These are phyloP conservation scores for Lepiota subincarnata DNA, from an alignment of 768 basidiomycete species.

Conservation along the genomic window DNA sequence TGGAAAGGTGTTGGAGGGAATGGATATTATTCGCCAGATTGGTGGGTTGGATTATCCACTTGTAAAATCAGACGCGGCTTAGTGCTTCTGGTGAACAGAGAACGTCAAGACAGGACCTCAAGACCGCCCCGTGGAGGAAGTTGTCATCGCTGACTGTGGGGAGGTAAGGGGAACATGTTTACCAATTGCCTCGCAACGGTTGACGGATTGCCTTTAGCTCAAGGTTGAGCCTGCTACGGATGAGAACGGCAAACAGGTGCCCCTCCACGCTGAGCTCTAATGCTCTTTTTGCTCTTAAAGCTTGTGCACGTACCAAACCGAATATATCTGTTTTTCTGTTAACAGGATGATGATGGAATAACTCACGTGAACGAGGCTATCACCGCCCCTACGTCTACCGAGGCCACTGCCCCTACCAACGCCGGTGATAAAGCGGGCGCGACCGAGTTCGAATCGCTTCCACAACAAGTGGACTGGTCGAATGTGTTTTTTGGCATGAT, in stretches of 20 bases:
- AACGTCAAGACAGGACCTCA: constrained; percentile 61
- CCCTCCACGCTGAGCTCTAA: constrained; percentile 92
- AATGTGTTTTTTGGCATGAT: constrained; percentile 35
- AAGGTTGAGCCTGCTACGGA: constrained; percentile 50
- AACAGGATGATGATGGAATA: constrained; percentile 4
- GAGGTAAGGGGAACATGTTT: constrained; percentile 53
- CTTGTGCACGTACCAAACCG: constrained; percentile 44
- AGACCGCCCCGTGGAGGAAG: constrained; percentile 74
- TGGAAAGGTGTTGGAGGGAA: constrained; percentile 87
- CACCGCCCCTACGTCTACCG: background rate
- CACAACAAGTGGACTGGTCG: constrained; percentile 18
- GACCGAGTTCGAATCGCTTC: constrained; percentile 3
- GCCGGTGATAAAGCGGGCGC: background rate
- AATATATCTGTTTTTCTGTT: constrained; percentile 27
- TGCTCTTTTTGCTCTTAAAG: constrained; percentile 33
- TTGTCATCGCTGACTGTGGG: constrained; percentile 81
- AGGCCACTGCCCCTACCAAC: background rate
- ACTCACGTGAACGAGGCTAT: constrained; percentile 5
- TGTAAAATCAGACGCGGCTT: background rate
- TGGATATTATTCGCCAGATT: constrained; percentile 78
- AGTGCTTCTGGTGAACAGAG: constrained; percentile 42
- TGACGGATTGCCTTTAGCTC: constrained; percentile 37
- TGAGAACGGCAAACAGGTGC: constrained; percentile 82
- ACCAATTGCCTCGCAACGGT: background rate
- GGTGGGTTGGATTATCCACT: constrained; percentile 39